Percentiles rank a stretch among this genome's conserved stretches.
Evolutionary conservation across 2,329 filamentous ascomycete species (phyloP).

Genomic region (Teratosphaeria nubilosa): DNA sequence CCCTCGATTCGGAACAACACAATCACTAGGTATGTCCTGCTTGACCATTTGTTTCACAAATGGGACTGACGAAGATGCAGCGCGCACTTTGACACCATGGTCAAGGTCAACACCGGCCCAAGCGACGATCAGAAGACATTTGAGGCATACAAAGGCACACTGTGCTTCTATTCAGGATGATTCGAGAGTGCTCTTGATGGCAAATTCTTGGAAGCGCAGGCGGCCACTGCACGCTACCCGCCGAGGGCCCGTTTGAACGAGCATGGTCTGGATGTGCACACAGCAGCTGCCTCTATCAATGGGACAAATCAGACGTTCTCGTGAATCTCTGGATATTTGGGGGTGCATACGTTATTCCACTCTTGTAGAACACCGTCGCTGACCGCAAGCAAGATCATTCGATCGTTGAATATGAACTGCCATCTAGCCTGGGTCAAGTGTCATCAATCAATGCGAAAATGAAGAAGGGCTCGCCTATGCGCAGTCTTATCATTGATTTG

Average conservation of each 20-base stretch:
- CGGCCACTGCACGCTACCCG: conserved; percentile 2
- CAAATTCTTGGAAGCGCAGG: conserved; percentile 5
- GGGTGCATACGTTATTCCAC: background rate
- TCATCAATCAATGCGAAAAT: background rate
- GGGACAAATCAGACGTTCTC: background rate
- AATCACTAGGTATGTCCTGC: background rate
- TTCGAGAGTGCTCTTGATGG: conserved; percentile 7
- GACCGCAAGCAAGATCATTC: background rate
- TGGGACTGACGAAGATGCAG: background rate
- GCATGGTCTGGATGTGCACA: conserved; percentile 11
- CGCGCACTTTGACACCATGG: background rate
- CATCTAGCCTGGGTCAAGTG: background rate
- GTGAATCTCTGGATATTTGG: background rate
- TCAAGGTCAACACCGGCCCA: conserved; percentile 1
- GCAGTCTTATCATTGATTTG: background rate
- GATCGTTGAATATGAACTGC: background rate
- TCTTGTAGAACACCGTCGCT: background rate
- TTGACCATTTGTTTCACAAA: background rate
- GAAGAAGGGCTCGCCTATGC: background rate
- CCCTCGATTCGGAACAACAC: background rate
- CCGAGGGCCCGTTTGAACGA: conserved; percentile 2
- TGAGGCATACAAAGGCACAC: background rate
- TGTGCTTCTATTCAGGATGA: conserved; percentile 1
- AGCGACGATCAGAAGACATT: background rate
- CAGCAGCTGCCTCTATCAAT: background rate